These are phyloP conservation scores for Mycosphaerella sp. DNA, from an alignment of 2,329 filamentous ascomycete genomes.

Conservation along the genomic window DNA sequence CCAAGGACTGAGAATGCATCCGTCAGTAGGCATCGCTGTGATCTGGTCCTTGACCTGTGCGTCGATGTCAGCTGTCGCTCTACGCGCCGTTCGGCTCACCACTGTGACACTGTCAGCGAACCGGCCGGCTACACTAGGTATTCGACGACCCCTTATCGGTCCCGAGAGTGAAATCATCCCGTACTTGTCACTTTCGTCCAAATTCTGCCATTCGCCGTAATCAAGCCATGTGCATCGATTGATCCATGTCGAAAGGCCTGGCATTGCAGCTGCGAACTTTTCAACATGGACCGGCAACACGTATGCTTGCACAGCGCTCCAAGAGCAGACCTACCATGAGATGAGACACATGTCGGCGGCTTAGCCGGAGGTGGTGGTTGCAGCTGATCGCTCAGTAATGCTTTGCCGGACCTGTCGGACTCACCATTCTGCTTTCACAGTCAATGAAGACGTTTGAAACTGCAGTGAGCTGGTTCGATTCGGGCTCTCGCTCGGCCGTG, in stretches of 20 bases:
- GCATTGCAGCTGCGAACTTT: conserved; percentile 24
- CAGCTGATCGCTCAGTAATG: conserved; percentile 10
- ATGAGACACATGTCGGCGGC: too few species aligned
- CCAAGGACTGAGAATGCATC: conserved; percentile 3
- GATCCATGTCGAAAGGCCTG: conserved; percentile 29
- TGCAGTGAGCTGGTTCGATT: conserved; percentile 21
- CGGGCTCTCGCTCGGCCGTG: conserved; percentile 24
- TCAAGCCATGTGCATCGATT: conserved; percentile 27
- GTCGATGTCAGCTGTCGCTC: neutral
- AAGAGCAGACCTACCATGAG: neutral
- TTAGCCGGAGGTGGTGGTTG: too few species aligned
- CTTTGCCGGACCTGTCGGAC: conserved; percentile 38
- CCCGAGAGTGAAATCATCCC: neutral
- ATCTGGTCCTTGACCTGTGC: neutral
- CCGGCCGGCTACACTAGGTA: neutral
- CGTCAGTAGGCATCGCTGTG: neutral
- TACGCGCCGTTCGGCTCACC: neutral
- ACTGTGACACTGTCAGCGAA: neutral
- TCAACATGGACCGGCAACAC: conserved; percentile 37
- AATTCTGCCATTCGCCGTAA: conserved; percentile 24
- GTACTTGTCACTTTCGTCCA: conserved; percentile 25
- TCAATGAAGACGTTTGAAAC: conserved; percentile 32
- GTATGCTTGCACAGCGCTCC: conserved; percentile 36
- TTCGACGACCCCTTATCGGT: neutral
- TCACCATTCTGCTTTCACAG: conserved; percentile 42